Percentiles rank a stretch among this genome's conserved stretches.
Conservation (phyloP, 73 alveolate species). For the Paramecium biaurelia region DNA sequence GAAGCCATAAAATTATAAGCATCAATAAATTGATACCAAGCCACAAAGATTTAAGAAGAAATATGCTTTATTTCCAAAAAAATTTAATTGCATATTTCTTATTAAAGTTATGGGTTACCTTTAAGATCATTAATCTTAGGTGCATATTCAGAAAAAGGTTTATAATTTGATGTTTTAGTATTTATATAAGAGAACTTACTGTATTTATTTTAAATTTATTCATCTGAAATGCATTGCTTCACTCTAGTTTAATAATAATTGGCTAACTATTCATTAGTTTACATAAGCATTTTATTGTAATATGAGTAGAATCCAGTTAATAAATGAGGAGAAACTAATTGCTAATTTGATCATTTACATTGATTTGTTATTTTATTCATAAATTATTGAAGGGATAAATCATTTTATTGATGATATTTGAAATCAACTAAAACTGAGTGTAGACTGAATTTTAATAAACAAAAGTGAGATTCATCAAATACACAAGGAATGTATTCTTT, state of each 20-base stretch:
- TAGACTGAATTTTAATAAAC: background rate
- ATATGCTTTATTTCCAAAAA: background rate
- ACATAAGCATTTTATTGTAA: background rate
- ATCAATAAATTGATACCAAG: constrained; percentile 43
- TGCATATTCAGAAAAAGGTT: background rate
- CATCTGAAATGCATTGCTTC: background rate
- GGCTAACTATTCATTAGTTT: background rate
- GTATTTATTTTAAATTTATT: background rate
- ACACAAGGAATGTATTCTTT: constrained; percentile 10
- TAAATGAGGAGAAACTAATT: background rate
- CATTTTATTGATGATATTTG: background rate
- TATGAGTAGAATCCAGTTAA: background rate
- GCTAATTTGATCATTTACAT: constrained; percentile 7
- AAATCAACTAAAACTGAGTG: constrained; percentile 33
- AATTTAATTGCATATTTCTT: background rate
- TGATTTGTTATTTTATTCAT: constrained; percentile 18
- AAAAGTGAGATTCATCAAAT: constrained; percentile 32
- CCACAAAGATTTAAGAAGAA: constrained; percentile 28
- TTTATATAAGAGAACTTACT: background rate
- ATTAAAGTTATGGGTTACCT: background rate
- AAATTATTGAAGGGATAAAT: background rate
- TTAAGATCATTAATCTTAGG: background rate
- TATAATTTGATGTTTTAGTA: background rate
- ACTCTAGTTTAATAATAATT: background rate
- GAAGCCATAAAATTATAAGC: background rate